Evolutionary conservation across 129 eudicot species (phyloP).

Genomic region (Logfia minima): DNA sequence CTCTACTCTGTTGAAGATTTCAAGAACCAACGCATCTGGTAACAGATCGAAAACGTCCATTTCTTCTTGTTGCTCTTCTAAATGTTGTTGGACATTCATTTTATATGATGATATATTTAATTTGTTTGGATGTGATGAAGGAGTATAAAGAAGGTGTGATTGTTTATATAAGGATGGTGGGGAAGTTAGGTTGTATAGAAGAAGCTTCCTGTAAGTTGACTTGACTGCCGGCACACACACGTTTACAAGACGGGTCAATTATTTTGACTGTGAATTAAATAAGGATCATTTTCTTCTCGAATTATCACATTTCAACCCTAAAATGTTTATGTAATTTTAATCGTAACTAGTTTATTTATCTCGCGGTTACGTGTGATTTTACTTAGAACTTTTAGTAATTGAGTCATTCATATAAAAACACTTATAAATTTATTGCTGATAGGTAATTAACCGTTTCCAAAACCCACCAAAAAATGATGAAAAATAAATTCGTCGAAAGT

Average conservation of each 20-base stretch:
- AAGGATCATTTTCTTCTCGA: constrained; percentile 1
- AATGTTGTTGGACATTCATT: constrained; percentile 22
- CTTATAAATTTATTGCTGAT: no score
- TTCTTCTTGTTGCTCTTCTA: constrained; percentile 19
- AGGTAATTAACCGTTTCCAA: no score
- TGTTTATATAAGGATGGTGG: not conserved
- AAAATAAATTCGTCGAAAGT: no score
- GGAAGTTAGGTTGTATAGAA: not conserved
- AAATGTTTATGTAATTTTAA: not conserved
- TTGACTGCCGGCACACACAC: not conserved
- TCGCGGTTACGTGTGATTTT: no score
- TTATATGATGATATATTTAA: no score
- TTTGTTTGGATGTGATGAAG: constrained; percentile 13
- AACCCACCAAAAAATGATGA: no score
- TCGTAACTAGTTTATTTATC: no score
- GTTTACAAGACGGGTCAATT: not conserved
- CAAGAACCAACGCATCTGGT: constrained; percentile 52
- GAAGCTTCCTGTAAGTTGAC: not conserved
- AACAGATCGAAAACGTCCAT: constrained; percentile 55
- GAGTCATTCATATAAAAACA: no score
- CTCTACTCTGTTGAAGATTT: constrained; percentile 51
- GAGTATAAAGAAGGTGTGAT: constrained; percentile 1
- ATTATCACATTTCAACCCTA: not conserved
- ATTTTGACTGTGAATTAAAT: not conserved
- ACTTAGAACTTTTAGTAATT: no score